Evolutionary conservation across 768 basidiomycete genomes (phyloP).

Genomic region (Rhizopogon vinicolor): DNA sequence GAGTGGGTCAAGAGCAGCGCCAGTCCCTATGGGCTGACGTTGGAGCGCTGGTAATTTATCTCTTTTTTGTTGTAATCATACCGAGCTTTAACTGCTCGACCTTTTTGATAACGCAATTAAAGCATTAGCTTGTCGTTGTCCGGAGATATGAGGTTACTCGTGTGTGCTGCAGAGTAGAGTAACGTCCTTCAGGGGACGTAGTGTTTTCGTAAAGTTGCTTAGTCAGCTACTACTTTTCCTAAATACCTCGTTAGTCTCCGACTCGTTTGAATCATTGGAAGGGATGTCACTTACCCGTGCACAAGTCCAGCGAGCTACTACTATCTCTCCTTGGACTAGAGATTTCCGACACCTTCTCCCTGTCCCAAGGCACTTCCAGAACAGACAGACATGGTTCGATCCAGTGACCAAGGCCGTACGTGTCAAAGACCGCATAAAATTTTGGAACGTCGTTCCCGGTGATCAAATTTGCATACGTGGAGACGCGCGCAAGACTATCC

Average conservation of each 20-base stretch:
- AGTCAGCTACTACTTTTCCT: neutral
- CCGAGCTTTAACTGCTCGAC: neutral
- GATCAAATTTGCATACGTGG: constrained; percentile 72
- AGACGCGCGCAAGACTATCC: constrained; percentile 52
- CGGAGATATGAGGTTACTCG: too few species aligned
- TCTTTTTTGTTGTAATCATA: constrained; percentile 7
- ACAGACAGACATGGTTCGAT: constrained; percentile 40
- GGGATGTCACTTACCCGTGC: constrained; percentile 26
- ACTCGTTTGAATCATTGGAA: neutral
- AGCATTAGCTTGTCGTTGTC: too few species aligned
- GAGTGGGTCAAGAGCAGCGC: constrained; percentile 26
- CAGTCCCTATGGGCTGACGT: constrained; percentile 17
- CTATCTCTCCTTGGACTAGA: constrained; percentile 52
- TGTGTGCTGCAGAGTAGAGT: too few species aligned
- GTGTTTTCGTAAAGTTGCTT: neutral
- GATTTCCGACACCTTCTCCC: constrained; percentile 63
- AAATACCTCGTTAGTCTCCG: neutral
- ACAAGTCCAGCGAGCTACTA: constrained; percentile 44
- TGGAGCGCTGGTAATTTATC: neutral
- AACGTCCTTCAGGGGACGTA: neutral
- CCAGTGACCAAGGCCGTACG: constrained; percentile 47
- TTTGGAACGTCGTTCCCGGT: constrained; percentile 86
- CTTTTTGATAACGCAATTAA: too few species aligned
- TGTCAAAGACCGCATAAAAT: constrained; percentile 68
- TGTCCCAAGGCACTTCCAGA: constrained; percentile 51